phyloP scores from a whole-genome alignment of 1,139 yeast genomes.

The Candida labiduridarum region DNA sequence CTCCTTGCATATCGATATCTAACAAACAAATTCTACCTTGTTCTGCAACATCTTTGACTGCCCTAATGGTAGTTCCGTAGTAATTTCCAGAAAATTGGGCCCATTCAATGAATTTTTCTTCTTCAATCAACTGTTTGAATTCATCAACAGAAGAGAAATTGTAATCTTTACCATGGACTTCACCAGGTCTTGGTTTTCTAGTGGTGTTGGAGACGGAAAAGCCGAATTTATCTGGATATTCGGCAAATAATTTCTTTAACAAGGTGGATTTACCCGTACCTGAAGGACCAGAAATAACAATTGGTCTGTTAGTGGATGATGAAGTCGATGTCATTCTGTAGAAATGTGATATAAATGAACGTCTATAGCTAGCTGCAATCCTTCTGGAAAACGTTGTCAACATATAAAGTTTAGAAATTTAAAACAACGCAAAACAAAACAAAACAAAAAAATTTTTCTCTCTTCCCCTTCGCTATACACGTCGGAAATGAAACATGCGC shows the following conservation, averaged over 20 bases:
- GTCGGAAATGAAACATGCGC: too few species aligned
- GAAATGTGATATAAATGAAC: neutral
- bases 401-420: neutral
- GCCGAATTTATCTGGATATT: slow-evolving; percentile 86
- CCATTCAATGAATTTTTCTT: slow-evolving; percentile 88
- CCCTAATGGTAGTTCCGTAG: slow-evolving; percentile 88
- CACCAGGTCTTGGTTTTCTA: slow-evolving; percentile 89
- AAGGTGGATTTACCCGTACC: slow-evolving; percentile 97
- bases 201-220: slow-evolving; percentile 96
- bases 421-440: neutral
- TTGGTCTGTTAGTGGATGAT: slow-evolving; percentile 54
- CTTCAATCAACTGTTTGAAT: slow-evolving; percentile 74
- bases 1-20: slow-evolving; percentile 99
- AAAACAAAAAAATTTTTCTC: neutral
- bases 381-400: neutral
- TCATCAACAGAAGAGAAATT: slow-evolving; percentile 79
- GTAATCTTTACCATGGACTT: slow-evolving; percentile 85
- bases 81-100: slow-evolving; percentile 97
- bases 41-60: slow-evolving; percentile 74
- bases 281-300: slow-evolving; percentile 95
- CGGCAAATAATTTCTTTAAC: slow-evolving; percentile 84
- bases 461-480: neutral
- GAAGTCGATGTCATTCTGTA: neutral
- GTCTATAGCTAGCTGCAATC: neutral
- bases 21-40: slow-evolving; percentile 77